Evolutionary conservation across 1,284 basidiomycete species (phyloP).

Genomic region (Coniferiporia weirii): DNA sequence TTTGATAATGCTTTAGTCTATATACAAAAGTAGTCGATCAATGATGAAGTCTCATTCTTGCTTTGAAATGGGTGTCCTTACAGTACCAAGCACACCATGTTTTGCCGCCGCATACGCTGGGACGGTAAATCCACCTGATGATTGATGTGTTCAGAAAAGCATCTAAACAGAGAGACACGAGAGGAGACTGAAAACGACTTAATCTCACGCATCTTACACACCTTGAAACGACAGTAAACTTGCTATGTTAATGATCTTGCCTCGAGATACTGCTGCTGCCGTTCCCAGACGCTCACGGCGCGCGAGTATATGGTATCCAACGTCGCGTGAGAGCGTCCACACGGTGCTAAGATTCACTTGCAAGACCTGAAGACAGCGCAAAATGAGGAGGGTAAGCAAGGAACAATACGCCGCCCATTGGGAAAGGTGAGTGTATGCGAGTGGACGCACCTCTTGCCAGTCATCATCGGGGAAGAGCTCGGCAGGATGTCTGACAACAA

Average conservation of each 20-base stretch:
- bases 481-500: constrained; percentile 8
- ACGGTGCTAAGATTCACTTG: constrained; percentile 33
- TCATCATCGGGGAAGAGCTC: constrained; percentile 61
- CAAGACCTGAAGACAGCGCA: constrained; percentile 22
- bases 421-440: neutral
- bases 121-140: constrained; percentile 63
- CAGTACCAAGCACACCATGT: constrained; percentile 64
- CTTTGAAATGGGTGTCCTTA: neutral
- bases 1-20: constrained; percentile 30
- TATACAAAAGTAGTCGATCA: neutral
- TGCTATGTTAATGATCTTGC: constrained; percentile 36
- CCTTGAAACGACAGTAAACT: constrained; percentile 38
- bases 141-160: neutral
- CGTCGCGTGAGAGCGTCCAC: constrained; percentile 30
- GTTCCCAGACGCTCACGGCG: constrained; percentile 32
- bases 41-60: neutral
- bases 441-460: constrained; percentile 16
- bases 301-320: constrained; percentile 34
- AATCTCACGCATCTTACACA: constrained; percentile 27
- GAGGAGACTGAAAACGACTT: neutral
- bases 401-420: no score
- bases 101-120: constrained; percentile 93
- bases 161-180: neutral
- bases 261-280: constrained; percentile 24
- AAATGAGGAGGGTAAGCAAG: neutral